Conservation (phyloP, 768 basidiomycete species). For the Hygrophoropsis aurantiaca region DNA sequence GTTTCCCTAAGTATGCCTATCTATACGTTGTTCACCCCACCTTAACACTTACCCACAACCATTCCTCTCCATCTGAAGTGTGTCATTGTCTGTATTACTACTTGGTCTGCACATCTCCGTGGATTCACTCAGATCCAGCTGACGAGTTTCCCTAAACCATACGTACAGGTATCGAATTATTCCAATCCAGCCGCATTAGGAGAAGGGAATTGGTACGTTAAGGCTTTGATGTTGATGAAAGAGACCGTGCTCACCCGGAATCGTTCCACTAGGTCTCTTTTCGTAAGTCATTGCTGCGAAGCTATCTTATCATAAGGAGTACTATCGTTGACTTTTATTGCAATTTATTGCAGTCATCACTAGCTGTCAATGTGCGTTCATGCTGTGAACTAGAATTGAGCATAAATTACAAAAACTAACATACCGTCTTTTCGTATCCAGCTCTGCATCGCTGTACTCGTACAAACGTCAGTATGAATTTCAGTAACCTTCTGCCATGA, state of each 20-base stretch:
- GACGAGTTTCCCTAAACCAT: background rate
- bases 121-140: background rate
- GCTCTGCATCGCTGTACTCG: conserved; percentile 42
- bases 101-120: conserved; percentile 27
- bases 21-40: background rate
- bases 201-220: conserved; percentile 36
- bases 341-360: background rate
- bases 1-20: conserved; percentile 6
- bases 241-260: background rate
- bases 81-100: conserved; percentile 38
- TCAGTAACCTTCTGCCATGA: background rate
- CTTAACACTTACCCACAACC: no score
- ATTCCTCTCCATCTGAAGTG: no score
- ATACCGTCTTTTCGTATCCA: no score
- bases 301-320: background rate
- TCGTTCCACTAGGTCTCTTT: conserved; percentile 6
- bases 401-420: no score
- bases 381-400: background rate
- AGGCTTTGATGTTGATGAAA: no score
- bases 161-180: conserved; percentile 38
- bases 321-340: background rate
- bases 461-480: conserved; percentile 36
- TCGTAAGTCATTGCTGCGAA: conserved; percentile 5
- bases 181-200: conserved; percentile 33
- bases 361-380: conserved; percentile 9